These are phyloP conservation scores for Phlebopus sp. DNA, from an alignment of 1,284 basidiomycete species.

Conservation along the genomic window DNA sequence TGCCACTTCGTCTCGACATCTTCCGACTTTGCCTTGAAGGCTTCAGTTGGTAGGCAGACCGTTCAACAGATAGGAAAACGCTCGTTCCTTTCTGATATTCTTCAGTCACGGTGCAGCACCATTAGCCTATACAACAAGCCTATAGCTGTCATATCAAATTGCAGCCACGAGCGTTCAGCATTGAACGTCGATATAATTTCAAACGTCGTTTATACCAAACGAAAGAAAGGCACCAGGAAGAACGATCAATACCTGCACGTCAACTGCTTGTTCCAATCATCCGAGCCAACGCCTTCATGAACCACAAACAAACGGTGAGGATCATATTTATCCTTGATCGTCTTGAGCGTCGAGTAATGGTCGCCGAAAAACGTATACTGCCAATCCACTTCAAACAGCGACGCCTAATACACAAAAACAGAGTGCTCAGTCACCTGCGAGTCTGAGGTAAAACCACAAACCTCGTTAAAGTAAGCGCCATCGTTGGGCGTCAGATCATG, in stretches of 20 bases:
- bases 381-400: constrained; percentile 34
- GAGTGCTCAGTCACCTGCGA: background rate
- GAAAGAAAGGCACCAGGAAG: too few species aligned
- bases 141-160: too few species aligned
- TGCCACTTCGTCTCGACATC: too few species aligned
- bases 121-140: too few species aligned
- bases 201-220: too few species aligned
- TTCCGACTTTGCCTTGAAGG: too few species aligned
- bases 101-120: too few species aligned
- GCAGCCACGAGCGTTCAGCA: too few species aligned
- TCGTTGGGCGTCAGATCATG: constrained; percentile 27
- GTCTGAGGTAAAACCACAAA: constrained; percentile 15
- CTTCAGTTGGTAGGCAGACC: too few species aligned
- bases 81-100: too few species aligned
- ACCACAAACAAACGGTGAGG: constrained; percentile 42
- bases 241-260: constrained; percentile 15
- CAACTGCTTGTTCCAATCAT: constrained; percentile 29
- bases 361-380: constrained; percentile 42
- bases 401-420: constrained; percentile 32
- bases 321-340: constrained; percentile 45
- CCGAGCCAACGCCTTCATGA: constrained; percentile 40
- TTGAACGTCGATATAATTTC: too few species aligned
- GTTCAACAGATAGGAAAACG: too few species aligned
- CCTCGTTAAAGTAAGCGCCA: constrained; percentile 44
- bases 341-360: constrained; percentile 38